These are phyloP conservation scores for Candida namnaoensis DNA, from an alignment of 805 yeast species.

Conservation along the genomic window DNA sequence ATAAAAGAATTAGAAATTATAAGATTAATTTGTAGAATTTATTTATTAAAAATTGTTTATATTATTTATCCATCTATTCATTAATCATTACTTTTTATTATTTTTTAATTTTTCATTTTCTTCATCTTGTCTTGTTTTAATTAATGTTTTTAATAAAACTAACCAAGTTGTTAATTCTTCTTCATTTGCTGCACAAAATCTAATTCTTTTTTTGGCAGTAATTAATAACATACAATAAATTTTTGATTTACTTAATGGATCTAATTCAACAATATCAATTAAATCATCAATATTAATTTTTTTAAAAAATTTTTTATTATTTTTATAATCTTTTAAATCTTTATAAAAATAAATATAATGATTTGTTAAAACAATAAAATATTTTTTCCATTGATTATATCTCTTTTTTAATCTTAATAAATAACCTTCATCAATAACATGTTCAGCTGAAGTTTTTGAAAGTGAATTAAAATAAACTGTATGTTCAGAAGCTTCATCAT, in stretches of 20 bases:
- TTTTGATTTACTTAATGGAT: constrained; percentile 33
- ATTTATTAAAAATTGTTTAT: too few relatives aligned
- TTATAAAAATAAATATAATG: constrained; percentile 32
- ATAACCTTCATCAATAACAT: constrained; percentile 31
- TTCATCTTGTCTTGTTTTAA: constrained; percentile 13
- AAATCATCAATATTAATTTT: constrained; percentile 25
- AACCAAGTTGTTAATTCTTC: constrained; percentile 41
- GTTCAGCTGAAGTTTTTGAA: constrained; percentile 19
- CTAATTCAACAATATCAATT: constrained; percentile 41
- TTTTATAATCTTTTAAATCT: constrained; percentile 12
- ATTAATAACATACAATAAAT: constrained; percentile 38
- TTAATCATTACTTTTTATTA: too few relatives aligned
- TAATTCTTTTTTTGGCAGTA: constrained; percentile 33
- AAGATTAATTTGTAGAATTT: too few relatives aligned
- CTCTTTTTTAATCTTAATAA: constrained; percentile 30
- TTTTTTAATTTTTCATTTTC: constrained; percentile 6
- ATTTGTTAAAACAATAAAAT: constrained; percentile 34
- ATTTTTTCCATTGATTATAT: constrained; percentile 39
- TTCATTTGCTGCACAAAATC: constrained; percentile 35
- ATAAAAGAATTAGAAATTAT: too few relatives aligned
- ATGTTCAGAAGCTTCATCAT: constrained; percentile 3
- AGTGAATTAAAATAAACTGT: constrained; percentile 16
- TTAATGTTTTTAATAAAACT: constrained; percentile 31
- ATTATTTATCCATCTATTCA: too few relatives aligned
- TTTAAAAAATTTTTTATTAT: constrained; percentile 14